phyloP scores from a whole-genome alignment of 2,329 filamentous ascomycete genomes.

The Pseudogymnoascus sp. region DNA sequence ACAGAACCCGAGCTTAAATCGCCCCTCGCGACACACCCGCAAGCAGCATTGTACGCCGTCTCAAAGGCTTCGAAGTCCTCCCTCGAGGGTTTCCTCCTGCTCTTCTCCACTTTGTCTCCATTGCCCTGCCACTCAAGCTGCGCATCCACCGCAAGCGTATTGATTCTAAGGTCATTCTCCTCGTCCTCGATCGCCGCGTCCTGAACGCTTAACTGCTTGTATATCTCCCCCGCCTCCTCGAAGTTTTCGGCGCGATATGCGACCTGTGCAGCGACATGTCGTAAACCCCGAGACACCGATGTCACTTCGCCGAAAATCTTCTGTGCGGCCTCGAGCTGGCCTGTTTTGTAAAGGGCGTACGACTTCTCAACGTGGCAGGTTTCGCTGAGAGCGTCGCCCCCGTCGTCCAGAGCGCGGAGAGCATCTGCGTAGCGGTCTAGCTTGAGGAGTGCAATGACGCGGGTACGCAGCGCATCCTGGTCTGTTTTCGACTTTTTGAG shows the following conservation, averaged over 20 bases:
- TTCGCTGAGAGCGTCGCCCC: constrained; percentile 52
- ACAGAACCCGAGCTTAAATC: constrained; percentile 58
- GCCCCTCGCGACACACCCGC: constrained; percentile 61
- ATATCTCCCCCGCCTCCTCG: constrained; percentile 55
- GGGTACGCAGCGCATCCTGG: constrained; percentile 56
- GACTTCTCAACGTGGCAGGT: constrained; percentile 61
- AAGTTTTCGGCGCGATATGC: constrained; percentile 73
- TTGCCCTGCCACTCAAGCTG: constrained; percentile 64
- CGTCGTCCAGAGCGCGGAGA: constrained; percentile 58
- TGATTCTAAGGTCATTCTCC: constrained; percentile 69
- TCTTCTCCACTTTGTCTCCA: constrained; percentile 23
- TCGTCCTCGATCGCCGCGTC: constrained; percentile 46
- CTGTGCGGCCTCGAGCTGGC: constrained; percentile 58
- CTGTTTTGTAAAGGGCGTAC: constrained; percentile 78
- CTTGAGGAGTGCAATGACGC: constrained; percentile 68
- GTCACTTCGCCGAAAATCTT: constrained; percentile 22
- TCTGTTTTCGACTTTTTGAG: constrained; percentile 54
- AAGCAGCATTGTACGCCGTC: constrained; percentile 74
- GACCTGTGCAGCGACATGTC: constrained; percentile 55
- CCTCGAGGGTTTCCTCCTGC: constrained; percentile 43
- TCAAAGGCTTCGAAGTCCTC: constrained; percentile 71
- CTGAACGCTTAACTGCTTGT: constrained; percentile 48
- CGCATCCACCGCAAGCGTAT: constrained; percentile 62
- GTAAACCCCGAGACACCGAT: constrained; percentile 24
- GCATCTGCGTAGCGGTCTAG: constrained; percentile 78